Evolutionary conservation across 169 alveolate genomes (phyloP).

Genomic region (Theileria equi): DNA sequence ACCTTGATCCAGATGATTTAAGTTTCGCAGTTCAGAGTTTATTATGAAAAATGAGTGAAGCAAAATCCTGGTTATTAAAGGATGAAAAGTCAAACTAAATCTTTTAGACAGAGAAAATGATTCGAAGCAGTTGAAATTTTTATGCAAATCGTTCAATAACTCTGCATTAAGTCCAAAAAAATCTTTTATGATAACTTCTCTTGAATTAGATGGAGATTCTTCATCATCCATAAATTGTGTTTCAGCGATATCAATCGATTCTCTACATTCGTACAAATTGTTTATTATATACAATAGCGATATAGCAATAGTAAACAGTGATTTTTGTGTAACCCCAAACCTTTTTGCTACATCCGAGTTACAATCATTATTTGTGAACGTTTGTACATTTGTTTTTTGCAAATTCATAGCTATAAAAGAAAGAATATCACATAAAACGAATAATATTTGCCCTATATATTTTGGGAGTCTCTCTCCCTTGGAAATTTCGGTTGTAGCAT

Average conservation of each 20-base stretch:
- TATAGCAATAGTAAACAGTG: neutral
- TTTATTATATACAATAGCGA: conserved; percentile 3
- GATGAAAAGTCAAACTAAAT: neutral
- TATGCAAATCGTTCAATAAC: neutral
- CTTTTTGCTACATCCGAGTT: neutral
- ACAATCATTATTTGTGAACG: neutral
- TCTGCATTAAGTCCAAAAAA: too few relatives aligned
- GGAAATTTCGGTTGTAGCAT: neutral
- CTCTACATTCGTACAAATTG: too few relatives aligned
- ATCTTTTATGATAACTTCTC: too few relatives aligned
- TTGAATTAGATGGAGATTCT: too few relatives aligned
- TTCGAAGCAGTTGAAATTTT: neutral
- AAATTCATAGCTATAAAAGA: conserved; percentile 6
- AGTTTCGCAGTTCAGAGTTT: neutral
- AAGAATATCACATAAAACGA: neutral
- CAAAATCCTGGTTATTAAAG: neutral
- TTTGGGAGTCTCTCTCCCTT: neutral
- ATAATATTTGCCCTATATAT: neutral
- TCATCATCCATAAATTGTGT: too few relatives aligned
- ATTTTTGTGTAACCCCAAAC: neutral
- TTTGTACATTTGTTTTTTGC: conserved; percentile 19
- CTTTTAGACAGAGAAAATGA: neutral
- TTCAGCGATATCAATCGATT: too few relatives aligned
- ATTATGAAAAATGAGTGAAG: neutral
- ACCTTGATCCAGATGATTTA: neutral